Conservation (phyloP, 2,329 filamentous ascomycete species). For the Cordyceps cicadae region DNA sequence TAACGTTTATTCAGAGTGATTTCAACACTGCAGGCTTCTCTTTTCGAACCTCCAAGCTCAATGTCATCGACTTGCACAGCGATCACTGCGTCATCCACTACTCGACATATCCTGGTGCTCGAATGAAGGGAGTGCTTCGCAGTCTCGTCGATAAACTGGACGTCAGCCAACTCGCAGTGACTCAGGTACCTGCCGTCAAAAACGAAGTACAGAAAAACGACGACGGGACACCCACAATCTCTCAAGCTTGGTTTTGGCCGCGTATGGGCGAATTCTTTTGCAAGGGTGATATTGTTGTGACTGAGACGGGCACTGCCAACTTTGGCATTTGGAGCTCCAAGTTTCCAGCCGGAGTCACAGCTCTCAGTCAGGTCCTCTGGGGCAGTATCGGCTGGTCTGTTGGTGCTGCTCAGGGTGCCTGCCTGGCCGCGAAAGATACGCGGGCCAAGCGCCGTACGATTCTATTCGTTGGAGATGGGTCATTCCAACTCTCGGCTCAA, state of each 20-base stretch:
- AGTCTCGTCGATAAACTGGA: slow-evolving; percentile 58
- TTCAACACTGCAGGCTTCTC: slow-evolving; percentile 81
- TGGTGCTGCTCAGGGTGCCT: slow-evolving; percentile 54
- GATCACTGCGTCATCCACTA: slow-evolving; percentile 65
- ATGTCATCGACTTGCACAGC: slow-evolving; percentile 75
- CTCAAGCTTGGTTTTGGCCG: slow-evolving; percentile 71
- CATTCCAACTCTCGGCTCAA: slow-evolving; percentile 76
- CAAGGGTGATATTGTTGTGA: slow-evolving; percentile 68
- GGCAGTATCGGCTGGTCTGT: slow-evolving; percentile 56
- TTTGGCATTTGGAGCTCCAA: slow-evolving; percentile 82
- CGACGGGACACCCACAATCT: slow-evolving; percentile 42
- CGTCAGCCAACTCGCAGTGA: slow-evolving; percentile 47
- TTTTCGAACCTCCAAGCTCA: slow-evolving; percentile 67
- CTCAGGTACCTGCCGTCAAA: slow-evolving; percentile 43
- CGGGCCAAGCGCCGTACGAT: slow-evolving; percentile 57
- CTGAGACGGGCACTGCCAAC: slow-evolving; percentile 81
- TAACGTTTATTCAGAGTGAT: slow-evolving; percentile 45
- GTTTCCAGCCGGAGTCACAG: slow-evolving; percentile 70
- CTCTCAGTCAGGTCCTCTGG: slow-evolving; percentile 72
- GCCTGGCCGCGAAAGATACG: slow-evolving; percentile 63
- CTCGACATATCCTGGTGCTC: slow-evolving; percentile 68
- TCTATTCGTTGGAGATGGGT: slow-evolving; percentile 83
- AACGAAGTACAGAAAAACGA: slow-evolving; percentile 39
- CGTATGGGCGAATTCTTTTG: slow-evolving; percentile 64
- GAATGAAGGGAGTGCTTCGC: slow-evolving; percentile 69